Evolutionary conservation across 2,329 filamentous ascomycete genomes (phyloP).

Genomic region (Cladosporium austrohemisphaericum): DNA sequence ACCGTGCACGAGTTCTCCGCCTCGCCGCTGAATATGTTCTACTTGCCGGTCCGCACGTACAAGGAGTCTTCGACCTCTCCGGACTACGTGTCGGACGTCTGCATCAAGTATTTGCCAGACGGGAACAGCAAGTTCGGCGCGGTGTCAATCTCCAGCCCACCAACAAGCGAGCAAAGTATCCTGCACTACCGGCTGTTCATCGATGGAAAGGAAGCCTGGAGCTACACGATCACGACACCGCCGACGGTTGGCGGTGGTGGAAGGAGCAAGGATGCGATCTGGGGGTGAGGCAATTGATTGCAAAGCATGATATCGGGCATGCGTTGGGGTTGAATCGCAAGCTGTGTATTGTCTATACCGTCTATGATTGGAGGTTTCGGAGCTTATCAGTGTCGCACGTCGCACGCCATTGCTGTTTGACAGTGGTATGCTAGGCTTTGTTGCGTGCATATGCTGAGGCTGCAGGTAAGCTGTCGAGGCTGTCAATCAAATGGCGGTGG

Average conservation of each 20-base stretch:
- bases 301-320: neutral
- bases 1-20: constrained; percentile 88
- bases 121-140: constrained; percentile 88
- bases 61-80: constrained; percentile 53
- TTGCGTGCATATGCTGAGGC: too few relatives aligned
- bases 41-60: constrained; percentile 80
- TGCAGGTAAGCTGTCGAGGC: too few relatives aligned
- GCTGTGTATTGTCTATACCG: neutral
- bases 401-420: neutral
- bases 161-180: constrained; percentile 63
- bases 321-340: neutral
- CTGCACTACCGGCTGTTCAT: constrained; percentile 79
- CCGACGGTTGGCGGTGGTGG: constrained; percentile 37
- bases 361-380: neutral
- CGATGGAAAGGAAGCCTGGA: constrained; percentile 77
- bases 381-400: constrained; percentile 2
- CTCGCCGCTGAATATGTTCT: constrained; percentile 91
- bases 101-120: constrained; percentile 78
- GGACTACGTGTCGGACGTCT: constrained; percentile 71
- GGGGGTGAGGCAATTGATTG: too few relatives aligned
- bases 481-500: too few relatives aligned
- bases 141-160: constrained; percentile 69
- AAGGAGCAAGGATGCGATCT: constrained; percentile 45
- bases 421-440: neutral
- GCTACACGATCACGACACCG: constrained; percentile 46